Conservation (phyloP, 2,329 filamentous ascomycete genomes). For the Trichoderma pleuroti region DNA sequence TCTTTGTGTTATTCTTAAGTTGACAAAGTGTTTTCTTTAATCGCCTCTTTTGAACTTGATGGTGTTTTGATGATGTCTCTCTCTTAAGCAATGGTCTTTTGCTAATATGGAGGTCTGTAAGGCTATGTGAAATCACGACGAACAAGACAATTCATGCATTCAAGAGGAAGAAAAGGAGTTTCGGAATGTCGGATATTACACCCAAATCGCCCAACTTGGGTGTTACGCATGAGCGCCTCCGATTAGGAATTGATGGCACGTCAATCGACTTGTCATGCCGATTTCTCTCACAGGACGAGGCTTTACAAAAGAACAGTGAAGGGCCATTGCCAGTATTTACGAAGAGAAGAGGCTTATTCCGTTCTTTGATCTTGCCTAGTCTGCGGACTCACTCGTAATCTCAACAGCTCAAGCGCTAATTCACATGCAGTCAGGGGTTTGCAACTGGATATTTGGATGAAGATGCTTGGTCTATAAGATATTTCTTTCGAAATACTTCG, state of each 20-base stretch:
- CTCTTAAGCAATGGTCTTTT: too few species aligned
- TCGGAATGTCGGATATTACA: too few species aligned
- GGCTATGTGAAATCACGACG: too few species aligned
- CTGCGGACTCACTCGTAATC: too few species aligned
- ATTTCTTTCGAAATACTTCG: background rate
- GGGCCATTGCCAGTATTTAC: background rate
- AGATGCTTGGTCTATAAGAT: background rate
- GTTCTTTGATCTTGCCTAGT: background rate
- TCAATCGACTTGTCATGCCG: background rate
- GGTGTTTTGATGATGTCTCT: background rate
- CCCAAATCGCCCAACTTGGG: background rate
- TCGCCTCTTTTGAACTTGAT: background rate
- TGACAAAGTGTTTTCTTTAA: background rate
- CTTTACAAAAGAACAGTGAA: background rate
- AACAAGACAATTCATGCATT: too few species aligned
- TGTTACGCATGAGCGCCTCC: background rate
- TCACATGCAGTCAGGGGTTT: background rate
- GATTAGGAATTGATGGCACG: background rate
- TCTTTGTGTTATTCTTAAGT: background rate
- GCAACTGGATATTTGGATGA: background rate
- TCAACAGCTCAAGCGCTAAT: background rate
- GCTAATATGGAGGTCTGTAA: too few species aligned
- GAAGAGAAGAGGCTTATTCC: background rate
- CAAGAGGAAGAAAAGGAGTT: too few species aligned
- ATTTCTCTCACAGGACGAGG: background rate